These are phyloP conservation scores for Eucalyptus tenuipes DNA, from an alignment of 345 rosid genomes.

Conservation along the genomic window DNA sequence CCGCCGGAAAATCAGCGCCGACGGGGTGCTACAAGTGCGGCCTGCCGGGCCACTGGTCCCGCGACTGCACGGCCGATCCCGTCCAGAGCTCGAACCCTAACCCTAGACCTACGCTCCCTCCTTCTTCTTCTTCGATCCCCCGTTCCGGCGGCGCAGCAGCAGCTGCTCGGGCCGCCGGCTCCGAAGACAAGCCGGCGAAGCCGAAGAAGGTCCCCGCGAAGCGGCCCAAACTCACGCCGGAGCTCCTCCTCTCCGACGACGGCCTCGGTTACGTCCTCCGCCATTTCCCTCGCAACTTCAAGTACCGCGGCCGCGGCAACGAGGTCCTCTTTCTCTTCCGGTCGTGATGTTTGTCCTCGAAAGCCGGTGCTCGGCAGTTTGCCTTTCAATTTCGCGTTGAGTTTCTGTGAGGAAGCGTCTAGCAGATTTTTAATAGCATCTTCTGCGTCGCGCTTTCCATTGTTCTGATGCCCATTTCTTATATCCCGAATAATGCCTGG, in stretches of 20 bases:
- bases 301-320: conserved; percentile 66
- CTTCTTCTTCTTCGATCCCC: conserved; percentile 8
- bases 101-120: background rate
- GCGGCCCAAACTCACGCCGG: conserved; percentile 83
- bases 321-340: conserved; percentile 33
- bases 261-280: conserved; percentile 83
- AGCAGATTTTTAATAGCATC: background rate
- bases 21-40: conserved; percentile 98
- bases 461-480: background rate
- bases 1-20: conserved; percentile 26
- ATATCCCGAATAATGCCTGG: background rate
- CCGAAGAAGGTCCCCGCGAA: conserved; percentile 33
- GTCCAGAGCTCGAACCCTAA: background rate
- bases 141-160: background rate
- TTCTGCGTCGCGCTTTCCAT: background rate
- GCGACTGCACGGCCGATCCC: conserved; percentile 58
- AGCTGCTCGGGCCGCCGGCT: background rate
- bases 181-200: conserved; percentile 16
- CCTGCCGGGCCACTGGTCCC: conserved; percentile 97
- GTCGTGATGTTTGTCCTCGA: background rate
- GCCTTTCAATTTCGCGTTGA: background rate
- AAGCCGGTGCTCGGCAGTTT: background rate
- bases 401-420: background rate
- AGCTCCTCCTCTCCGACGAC: conserved; percentile 67
- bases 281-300: conserved; percentile 77